Percentiles rank a stretch among this genome's conserved stretches.
phyloP scores from a whole-genome alignment of 2,329 filamentous ascomycete genomes.

The Fusarium keratoplasticum region DNA sequence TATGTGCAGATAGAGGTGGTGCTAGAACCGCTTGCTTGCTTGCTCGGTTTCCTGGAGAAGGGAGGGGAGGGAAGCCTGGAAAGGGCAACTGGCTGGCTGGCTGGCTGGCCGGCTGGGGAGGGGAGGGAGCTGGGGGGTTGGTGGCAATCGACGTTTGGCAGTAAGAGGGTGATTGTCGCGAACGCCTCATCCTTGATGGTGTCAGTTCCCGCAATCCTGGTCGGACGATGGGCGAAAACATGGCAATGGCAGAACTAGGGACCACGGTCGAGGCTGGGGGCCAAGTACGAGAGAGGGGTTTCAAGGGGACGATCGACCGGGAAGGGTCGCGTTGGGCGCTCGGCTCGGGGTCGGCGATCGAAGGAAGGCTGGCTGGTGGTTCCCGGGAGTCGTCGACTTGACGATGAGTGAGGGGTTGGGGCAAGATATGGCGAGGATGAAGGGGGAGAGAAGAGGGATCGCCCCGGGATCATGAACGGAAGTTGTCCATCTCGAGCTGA shows the following conservation, averaged over 20 bases:
- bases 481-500: slow-evolving; percentile 12
- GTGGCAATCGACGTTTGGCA: slow-evolving; percentile 29
- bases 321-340: slow-evolving; percentile 11
- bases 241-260: slow-evolving; percentile 7
- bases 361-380: slow-evolving; percentile 1
- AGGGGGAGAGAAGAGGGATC: slow-evolving; percentile 41
- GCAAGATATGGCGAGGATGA: slow-evolving; percentile 22
- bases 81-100: neutral
- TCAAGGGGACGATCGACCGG: slow-evolving; percentile 7
- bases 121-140: slow-evolving; percentile 10
- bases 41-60: slow-evolving; percentile 6
- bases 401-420: slow-evolving; percentile 21
- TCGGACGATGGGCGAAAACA: slow-evolving; percentile 13
- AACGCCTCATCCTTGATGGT: slow-evolving; percentile 32
- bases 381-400: slow-evolving; percentile 2
- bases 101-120: neutral
- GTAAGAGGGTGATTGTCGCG: slow-evolving; percentile 32
- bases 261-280: slow-evolving; percentile 4
- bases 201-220: slow-evolving; percentile 27
- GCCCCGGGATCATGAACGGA: slow-evolving; percentile 8
- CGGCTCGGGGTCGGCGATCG: slow-evolving; percentile 17
- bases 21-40: slow-evolving; percentile 16
- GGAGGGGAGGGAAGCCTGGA: slow-evolving; percentile 3
- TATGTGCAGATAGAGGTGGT: slow-evolving; percentile 45
- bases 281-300: neutral